Percentiles rank a stretch among this genome's conserved stretches.
These are phyloP conservation scores for Trifolium subterraneum DNA, from an alignment of 306 rosid species.

Conservation along the genomic window DNA sequence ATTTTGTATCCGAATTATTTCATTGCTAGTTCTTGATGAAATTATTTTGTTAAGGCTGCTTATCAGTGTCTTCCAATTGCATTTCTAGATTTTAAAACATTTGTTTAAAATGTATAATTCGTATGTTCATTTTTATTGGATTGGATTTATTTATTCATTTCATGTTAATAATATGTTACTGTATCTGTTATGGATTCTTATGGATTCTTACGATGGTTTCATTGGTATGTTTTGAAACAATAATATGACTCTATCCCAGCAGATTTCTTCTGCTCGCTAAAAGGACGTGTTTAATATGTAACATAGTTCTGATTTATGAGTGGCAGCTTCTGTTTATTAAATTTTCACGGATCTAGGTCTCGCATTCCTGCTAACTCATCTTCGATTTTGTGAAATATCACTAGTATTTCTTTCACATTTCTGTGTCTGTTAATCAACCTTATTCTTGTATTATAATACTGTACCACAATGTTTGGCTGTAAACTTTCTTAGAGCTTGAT, in stretches of 20 bases:
- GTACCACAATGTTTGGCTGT: slow-evolving; percentile 1
- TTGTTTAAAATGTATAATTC: slow-evolving; percentile 56
- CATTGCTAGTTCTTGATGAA: slow-evolving; percentile 54
- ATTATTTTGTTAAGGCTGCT: slow-evolving; percentile 49
- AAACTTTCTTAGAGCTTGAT: neutral
- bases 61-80: slow-evolving; percentile 44
- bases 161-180: slow-evolving; percentile 19
- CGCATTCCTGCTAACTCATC: slow-evolving; percentile 7
- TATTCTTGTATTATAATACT: slow-evolving; percentile 1
- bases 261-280: slow-evolving; percentile 29
- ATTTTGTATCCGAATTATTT: slow-evolving; percentile 54
- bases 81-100: slow-evolving; percentile 45
- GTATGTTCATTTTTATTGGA: slow-evolving; percentile 29
- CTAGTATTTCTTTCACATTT: slow-evolving; percentile 28
- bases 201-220: slow-evolving; percentile 23
- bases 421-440: slow-evolving; percentile 4
- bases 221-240: slow-evolving; percentile 13
- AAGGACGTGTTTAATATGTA: slow-evolving; percentile 22
- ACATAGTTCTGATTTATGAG: slow-evolving; percentile 28
- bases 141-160: slow-evolving; percentile 35
- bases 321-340: slow-evolving; percentile 3
- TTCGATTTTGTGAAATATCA: neutral
- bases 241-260: slow-evolving; percentile 5
- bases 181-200: slow-evolving; percentile 41
- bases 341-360: slow-evolving; percentile 3